Conservation (phyloP, 495 filamentous ascomycete species). For the Diplogelasinospora grovesii region DNA sequence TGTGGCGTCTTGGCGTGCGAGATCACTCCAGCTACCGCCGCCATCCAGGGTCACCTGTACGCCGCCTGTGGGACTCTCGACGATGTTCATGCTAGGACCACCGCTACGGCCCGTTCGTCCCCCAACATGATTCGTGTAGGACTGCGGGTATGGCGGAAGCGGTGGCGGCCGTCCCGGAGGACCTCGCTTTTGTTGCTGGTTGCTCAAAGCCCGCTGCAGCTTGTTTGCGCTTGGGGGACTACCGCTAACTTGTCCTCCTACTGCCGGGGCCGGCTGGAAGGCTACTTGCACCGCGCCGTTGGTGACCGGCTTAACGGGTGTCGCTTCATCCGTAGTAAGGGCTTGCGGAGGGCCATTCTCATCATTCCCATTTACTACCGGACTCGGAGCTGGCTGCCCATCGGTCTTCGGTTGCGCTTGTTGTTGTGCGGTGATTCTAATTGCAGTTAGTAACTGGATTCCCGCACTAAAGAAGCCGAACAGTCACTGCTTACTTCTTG, state of each 20-base stretch:
- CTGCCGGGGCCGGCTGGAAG: conserved; percentile 13
- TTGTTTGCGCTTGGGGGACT: conserved; percentile 18
- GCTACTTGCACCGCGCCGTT: conserved; percentile 18
- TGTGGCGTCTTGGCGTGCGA: conserved; percentile 77
- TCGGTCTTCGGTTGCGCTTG: conserved; percentile 3
- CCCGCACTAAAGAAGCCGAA: background rate
- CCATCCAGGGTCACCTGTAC: conserved; percentile 88
- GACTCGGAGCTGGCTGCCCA: conserved; percentile 2
- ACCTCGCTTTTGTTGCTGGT: conserved; percentile 15
- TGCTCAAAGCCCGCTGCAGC: conserved; percentile 21
- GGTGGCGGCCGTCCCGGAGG: conserved; percentile 28
- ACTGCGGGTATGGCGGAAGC: conserved; percentile 44
- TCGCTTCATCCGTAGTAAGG: conserved; percentile 38
- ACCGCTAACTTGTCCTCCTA: conserved; percentile 10
- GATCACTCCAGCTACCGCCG: conserved; percentile 79
- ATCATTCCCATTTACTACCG: conserved; percentile 6
- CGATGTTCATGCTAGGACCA: conserved; percentile 46
- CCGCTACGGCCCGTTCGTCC: conserved; percentile 26
- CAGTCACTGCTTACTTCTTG: conserved; percentile 42
- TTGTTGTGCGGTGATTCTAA: conserved; percentile 16
- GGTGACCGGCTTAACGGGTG: conserved; percentile 16
- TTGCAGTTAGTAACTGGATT: conserved; percentile 3
- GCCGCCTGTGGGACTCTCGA: conserved; percentile 73
- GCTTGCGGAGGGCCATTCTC: conserved; percentile 27
- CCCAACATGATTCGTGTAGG: conserved; percentile 26